phyloP scores from a whole-genome alignment of 805 yeast species.

The Saccharomycopsis olivae region DNA sequence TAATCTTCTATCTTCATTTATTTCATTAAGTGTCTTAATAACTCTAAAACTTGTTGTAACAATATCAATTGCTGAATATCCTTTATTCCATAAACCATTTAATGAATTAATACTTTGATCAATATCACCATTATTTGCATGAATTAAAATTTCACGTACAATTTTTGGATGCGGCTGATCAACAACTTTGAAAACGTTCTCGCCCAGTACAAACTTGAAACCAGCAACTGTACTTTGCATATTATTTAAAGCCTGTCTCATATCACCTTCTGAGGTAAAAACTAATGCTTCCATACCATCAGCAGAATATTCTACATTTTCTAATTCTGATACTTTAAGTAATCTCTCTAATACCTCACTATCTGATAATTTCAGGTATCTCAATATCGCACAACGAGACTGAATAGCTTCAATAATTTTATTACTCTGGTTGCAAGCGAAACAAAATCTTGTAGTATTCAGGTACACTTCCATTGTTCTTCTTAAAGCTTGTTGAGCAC shows the following conservation, averaged over 20 bases:
- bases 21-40: slow-evolving; percentile 58
- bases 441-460: slow-evolving; percentile 95
- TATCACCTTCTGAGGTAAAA: slow-evolving; percentile 95
- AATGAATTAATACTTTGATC: slow-evolving; percentile 59
- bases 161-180: slow-evolving; percentile 94
- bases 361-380: slow-evolving; percentile 74
- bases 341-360: slow-evolving; percentile 75
- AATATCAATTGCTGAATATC: slow-evolving; percentile 88
- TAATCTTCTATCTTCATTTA: slow-evolving; percentile 58
- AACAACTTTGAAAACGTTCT: slow-evolving; percentile 88
- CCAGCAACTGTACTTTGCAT: slow-evolving; percentile 92
- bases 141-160: slow-evolving; percentile 57
- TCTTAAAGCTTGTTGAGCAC: slow-evolving; percentile 90
- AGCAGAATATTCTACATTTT: slow-evolving; percentile 66
- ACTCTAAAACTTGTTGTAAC: slow-evolving; percentile 87
- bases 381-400: slow-evolving; percentile 88
- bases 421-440: slow-evolving; percentile 91
- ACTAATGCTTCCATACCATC: slow-evolving; percentile 90
- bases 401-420: slow-evolving; percentile 96
- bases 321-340: slow-evolving; percentile 56
- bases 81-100: slow-evolving; percentile 71
- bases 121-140: slow-evolving; percentile 35
- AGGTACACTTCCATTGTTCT: slow-evolving; percentile 94
- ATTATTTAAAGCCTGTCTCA: slow-evolving; percentile 96
- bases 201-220: slow-evolving; percentile 80